These are phyloP conservation scores for Xanthoparmelia taractica DNA, from an alignment of 495 filamentous ascomycete genomes.

Conservation along the genomic window DNA sequence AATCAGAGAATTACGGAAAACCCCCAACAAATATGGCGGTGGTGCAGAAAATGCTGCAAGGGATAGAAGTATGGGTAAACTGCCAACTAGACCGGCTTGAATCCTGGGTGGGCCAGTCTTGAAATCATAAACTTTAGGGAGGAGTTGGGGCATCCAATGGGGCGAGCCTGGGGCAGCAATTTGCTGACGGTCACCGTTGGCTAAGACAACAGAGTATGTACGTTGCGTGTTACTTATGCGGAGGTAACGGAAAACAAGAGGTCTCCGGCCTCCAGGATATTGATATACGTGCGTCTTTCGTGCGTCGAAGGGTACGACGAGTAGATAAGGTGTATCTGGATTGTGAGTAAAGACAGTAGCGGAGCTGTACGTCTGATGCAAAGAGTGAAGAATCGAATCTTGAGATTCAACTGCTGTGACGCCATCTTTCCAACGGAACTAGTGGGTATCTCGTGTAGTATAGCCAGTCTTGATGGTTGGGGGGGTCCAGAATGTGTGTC, in stretches of 20 bases:
- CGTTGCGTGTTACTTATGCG: background rate
- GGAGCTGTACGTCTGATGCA: background rate
- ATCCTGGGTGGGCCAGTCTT: background rate
- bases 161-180: slow-evolving; percentile 18
- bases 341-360: slow-evolving; percentile 20
- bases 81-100: slow-evolving; percentile 22
- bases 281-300: background rate
- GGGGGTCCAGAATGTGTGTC: background rate
- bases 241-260: slow-evolving; percentile 8
- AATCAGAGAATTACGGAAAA: slow-evolving; percentile 3
- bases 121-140: slow-evolving; percentile 20
- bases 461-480: slow-evolving; percentile 8
- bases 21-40: background rate
- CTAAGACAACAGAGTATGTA: slow-evolving; percentile 7
- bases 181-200: background rate
- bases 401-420: background rate
- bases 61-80: slow-evolving; percentile 20
- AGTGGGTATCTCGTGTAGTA: background rate
- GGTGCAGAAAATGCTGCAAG: slow-evolving; percentile 25
- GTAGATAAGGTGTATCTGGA: slow-evolving; percentile 14
- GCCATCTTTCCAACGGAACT: slow-evolving; percentile 19
- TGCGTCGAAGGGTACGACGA: slow-evolving; percentile 14
- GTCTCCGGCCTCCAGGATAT: background rate
- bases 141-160: slow-evolving; percentile 19
- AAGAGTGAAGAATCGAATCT: background rate